Percentiles rank a stretch among this genome's conserved stretches.
Conservation (phyloP, 1,284 basidiomycete genomes). For the Puccinia hordei region DNA sequence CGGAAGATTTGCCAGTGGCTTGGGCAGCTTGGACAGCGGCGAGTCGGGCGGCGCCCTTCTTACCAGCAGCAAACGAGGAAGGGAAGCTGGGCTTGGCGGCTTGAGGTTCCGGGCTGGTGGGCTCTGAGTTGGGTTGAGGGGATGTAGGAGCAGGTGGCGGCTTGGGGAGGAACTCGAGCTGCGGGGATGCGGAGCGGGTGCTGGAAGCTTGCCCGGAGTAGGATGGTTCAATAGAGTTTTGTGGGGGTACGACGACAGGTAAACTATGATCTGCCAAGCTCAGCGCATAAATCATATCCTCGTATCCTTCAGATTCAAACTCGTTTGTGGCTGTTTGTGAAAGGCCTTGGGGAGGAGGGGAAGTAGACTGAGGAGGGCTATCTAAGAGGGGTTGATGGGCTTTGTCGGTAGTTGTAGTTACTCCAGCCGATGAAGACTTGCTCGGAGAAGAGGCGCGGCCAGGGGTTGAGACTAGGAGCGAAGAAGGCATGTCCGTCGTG, state of each 20-base stretch:
- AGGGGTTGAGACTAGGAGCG: not conserved
- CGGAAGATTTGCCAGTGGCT: constrained; percentile 52
- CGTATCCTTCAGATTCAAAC: constrained; percentile 6
- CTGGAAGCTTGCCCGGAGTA: not conserved
- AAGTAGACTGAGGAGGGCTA: not conserved
- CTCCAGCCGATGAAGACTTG: not conserved
- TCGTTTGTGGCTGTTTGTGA: not conserved
- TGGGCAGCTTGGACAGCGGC: constrained; percentile 55
- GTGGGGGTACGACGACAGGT: not conserved
- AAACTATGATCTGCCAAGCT: constrained; percentile 26
- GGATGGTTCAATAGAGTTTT: not conserved
- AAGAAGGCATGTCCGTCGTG: not conserved
- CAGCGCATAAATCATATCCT: constrained; percentile 46
- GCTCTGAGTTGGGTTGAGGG: not conserved
- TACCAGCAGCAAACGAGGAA: constrained; percentile 53
- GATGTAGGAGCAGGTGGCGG: constrained; percentile 8
- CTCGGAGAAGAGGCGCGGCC: not conserved
- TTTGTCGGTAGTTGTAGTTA: not conserved
- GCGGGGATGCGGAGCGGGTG: not conserved
- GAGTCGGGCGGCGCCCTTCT: constrained; percentile 53
- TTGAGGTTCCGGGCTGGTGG: constrained; percentile 31
- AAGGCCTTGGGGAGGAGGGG: not conserved
- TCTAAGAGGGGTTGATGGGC: not conserved
- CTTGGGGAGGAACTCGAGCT: constrained; percentile 26
- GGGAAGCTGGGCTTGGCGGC: constrained; percentile 51